A percentile compares a stretch with the other conserved stretches of the same genome.
phyloP scores from a whole-genome alignment of 768 basidiomycete species.

The Termitomyces sp. region DNA sequence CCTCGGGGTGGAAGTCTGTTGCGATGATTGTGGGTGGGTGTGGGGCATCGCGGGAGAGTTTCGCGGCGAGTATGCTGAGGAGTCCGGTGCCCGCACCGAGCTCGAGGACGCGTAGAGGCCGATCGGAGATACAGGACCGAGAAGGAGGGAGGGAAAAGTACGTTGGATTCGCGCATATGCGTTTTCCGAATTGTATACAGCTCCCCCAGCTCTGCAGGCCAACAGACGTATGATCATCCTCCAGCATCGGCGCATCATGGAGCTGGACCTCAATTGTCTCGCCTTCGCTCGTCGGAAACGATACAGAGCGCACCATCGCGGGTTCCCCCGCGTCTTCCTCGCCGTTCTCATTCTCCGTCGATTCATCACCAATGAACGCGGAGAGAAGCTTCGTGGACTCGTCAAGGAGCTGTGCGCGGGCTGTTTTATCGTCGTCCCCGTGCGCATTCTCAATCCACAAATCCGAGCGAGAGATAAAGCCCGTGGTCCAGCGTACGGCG shows the following conservation, averaged over 20 bases:
- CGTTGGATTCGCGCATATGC: conserved; percentile 45
- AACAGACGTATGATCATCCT: conserved; percentile 70
- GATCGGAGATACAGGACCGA: neutral
- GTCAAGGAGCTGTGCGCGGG: conserved; percentile 43
- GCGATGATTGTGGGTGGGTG: conserved; percentile 40
- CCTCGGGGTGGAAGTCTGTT: conserved; percentile 77
- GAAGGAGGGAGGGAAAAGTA: conserved; percentile 28
- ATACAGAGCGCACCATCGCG: conserved; percentile 45
- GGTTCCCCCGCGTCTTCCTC: conserved; percentile 35
- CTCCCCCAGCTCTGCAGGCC: too few species aligned
- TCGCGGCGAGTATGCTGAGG: conserved; percentile 63
- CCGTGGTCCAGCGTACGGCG: conserved; percentile 72
- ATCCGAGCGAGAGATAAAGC: conserved; percentile 58
- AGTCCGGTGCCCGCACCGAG: conserved; percentile 86
- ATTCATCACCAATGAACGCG: conserved; percentile 37
- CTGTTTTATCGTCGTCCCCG: conserved; percentile 30
- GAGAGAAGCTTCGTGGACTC: conserved; percentile 54
- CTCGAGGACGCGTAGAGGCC: conserved; percentile 56
- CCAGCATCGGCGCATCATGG: conserved; percentile 62
- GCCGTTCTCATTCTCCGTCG: conserved; percentile 19
- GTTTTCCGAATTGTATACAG: conserved; percentile 65
- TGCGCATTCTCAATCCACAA: conserved; percentile 33
- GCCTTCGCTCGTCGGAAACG: conserved; percentile 28
- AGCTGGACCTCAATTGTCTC: conserved; percentile 43
- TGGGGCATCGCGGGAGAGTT: conserved; percentile 32